Percentiles rank a stretch among this genome's conserved stretches.
Conservation (phyloP, 352 stramenopile genomes). For the Phytophthora sojae region DNA sequence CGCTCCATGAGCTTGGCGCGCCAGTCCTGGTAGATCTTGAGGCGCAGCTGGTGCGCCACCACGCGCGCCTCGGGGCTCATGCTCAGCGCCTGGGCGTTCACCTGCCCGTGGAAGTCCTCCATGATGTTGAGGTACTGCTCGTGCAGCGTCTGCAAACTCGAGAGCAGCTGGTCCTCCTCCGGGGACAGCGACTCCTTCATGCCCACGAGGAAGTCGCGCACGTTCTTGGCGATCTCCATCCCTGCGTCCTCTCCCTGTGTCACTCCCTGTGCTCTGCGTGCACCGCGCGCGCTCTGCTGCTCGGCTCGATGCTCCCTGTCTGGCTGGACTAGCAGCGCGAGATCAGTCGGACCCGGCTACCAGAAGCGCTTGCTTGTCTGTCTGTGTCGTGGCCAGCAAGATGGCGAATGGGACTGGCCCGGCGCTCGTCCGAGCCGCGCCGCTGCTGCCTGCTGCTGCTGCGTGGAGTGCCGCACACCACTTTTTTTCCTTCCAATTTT, state of each 20-base stretch:
- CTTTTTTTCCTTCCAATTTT: conserved; percentile 45
- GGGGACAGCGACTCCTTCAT: conserved; percentile 79
- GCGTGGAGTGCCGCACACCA: conserved; percentile 37
- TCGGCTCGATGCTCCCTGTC: conserved; percentile 25
- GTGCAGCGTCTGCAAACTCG: conserved; percentile 71
- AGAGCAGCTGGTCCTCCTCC: conserved; percentile 74
- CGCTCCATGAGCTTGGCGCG: conserved; percentile 75
- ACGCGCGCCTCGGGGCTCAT: conserved; percentile 82
- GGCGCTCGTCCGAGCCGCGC: conserved; percentile 29
- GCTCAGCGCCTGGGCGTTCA: conserved; percentile 62
- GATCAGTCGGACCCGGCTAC: conserved; percentile 14
- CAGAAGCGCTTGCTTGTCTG: conserved; percentile 22
- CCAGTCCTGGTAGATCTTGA: conserved; percentile 89
- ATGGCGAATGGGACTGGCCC: conserved; percentile 52
- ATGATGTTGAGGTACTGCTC: conserved; percentile 77
- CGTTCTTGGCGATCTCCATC: conserved; percentile 88
- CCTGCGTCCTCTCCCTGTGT: conserved; percentile 28
- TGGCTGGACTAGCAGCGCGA: conserved; percentile 30
- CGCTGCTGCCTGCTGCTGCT: background rate
- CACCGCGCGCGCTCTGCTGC: conserved; percentile 12
- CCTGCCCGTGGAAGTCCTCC: conserved; percentile 66
- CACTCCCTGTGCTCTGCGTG: conserved; percentile 25
- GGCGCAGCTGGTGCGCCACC: conserved; percentile 73
- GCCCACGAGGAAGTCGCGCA: conserved; percentile 81
- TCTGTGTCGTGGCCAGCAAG: conserved; percentile 50